Percentiles rank a stretch among this genome's conserved stretches.
Conservation (phyloP, 257 asterid species). For the Solanum verrucosum region DNA sequence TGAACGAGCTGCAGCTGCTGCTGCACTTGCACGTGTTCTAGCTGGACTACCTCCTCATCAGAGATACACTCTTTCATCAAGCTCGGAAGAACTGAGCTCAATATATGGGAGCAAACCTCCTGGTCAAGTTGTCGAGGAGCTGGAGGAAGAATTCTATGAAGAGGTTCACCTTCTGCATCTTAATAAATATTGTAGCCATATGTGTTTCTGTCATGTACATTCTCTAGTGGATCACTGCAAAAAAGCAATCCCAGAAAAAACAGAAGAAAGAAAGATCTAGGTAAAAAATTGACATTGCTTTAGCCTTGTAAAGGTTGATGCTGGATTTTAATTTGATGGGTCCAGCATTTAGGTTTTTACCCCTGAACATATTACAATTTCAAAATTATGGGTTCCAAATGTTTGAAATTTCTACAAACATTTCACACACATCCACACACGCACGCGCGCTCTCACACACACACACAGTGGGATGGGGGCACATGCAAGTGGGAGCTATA, state of each 20-base stretch:
- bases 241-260: not conserved
- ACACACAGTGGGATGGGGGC: not conserved
- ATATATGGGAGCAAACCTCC: constrained; percentile 72
- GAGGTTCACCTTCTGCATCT: constrained; percentile 51
- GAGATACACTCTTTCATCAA: constrained; percentile 65
- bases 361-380: not conserved
- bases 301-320: not conserved
- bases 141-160: constrained; percentile 80
- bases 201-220: constrained; percentile 2
- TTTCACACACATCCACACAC: not conserved
- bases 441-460: not conserved
- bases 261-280: not conserved
- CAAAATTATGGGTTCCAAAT: not conserved
- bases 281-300: not conserved
- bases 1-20: constrained; percentile 98
- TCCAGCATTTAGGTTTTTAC: not conserved
- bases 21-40: constrained; percentile 91
- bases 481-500: not conserved
- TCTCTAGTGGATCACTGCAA: not conserved
- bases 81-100: constrained; percentile 77
- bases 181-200: not conserved
- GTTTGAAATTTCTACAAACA: not conserved
- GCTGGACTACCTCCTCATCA: constrained; percentile 93
- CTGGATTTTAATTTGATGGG: not conserved
- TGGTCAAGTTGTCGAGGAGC: constrained; percentile 52